Base-by-base conservation (phyloP, 1,139 yeast species). In the Taphrina communis region DNA sequence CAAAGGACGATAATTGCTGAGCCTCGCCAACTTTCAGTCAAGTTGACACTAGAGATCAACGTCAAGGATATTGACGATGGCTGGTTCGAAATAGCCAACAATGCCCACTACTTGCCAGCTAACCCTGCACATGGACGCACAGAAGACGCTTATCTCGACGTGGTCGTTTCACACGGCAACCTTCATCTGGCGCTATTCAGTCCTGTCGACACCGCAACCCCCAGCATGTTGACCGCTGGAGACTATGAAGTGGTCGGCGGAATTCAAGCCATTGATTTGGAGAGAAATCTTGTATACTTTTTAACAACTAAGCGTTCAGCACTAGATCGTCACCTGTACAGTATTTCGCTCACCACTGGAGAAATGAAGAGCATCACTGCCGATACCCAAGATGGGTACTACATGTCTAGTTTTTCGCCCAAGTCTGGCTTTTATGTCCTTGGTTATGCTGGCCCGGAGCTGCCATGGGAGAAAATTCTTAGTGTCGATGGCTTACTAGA, bases 81-180 rank as follows among this genome's bases (percentile, higher is more conserved):
- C 71, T 80, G 88, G 91, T 91, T 93, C 81, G 99, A 94, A 76
- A 86, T 93, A 51, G 84, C 90, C 8, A 90, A 88, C 72, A 86
- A 88, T 73, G 87, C 95, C 0, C 78, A 84, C 44, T 88, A 80
- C 75, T 82, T 94, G 52, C 96, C 97, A 8, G 84, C 84, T 70
- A 85, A 89, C 71, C 71, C 75, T 6, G 75, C 74, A 0, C 72
- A 72, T 1, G 81, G 79, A 9, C 78, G 85, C 41, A 70, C 74
- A 0, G 78, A 78, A 0, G 81, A 81, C 62, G 89, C 93, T 0
- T 94, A 90, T 75, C 80, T 94, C 67, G 98, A 94, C 75, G 83
- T 87, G 4, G 81, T 89, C 11, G 87, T 87, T n/a, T 83, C 83
- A 41, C 83, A 87, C 69, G 88, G 88, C 0, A 84, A 79, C 74